Evolutionary conservation across 1,284 basidiomycete species (phyloP).

Genomic region (Marasmius sp.): DNA sequence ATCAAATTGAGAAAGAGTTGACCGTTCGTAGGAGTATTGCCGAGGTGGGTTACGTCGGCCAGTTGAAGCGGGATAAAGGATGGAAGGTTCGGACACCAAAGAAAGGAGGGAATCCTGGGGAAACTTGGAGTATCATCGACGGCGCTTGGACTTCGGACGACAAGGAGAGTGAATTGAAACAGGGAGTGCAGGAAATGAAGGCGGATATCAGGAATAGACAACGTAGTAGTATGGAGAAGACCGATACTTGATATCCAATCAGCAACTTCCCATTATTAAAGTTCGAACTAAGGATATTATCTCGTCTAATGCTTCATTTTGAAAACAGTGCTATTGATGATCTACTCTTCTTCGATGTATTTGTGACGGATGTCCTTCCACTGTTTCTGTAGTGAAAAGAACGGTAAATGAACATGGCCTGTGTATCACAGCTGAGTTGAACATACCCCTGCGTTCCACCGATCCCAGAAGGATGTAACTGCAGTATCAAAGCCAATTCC

Average conservation of each 20-base stretch:
- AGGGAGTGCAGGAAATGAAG: neutral
- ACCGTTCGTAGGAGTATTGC: constrained; percentile 48
- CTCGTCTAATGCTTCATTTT: neutral
- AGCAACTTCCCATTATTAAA: neutral
- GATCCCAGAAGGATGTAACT: constrained; percentile 84
- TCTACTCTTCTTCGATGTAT: constrained; percentile 53
- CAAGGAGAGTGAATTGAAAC: constrained; percentile 20
- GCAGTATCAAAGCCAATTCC: constrained; percentile 87
- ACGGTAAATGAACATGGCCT: neutral
- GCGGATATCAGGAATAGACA: neutral
- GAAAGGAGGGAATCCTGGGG: constrained; percentile 41
- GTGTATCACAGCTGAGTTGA: constrained; percentile 3
- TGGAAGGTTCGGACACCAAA: constrained; percentile 36
- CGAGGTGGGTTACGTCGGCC: constrained; percentile 64
- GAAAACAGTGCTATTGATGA: neutral
- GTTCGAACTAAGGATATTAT: neutral
- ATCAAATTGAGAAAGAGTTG: constrained; percentile 45
- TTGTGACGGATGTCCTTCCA: constrained; percentile 91
- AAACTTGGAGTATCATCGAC: constrained; percentile 45
- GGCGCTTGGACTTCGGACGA: constrained; percentile 31
- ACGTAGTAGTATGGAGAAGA: neutral
- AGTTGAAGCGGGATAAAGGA: constrained; percentile 37
- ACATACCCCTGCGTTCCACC: constrained; percentile 91
- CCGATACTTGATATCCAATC: neutral
- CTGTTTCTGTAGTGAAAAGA: constrained; percentile 68